These are phyloP conservation scores for Aspergillus cavernicola DNA, from an alignment of 495 filamentous ascomycete species.

Conservation along the genomic window DNA sequence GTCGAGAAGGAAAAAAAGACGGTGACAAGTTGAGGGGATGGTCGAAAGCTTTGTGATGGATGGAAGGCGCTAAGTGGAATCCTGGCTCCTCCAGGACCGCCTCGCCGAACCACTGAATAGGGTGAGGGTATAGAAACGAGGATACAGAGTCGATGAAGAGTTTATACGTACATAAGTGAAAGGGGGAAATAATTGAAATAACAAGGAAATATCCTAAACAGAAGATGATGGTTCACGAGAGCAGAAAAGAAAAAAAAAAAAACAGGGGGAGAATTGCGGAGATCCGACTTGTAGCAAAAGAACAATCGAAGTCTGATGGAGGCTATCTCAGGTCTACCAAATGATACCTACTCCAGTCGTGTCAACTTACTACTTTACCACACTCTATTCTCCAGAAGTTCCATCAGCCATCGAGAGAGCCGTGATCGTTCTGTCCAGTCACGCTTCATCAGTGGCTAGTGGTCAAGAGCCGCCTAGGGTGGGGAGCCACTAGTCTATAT, in stretches of 20 bases:
- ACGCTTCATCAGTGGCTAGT: background rate
- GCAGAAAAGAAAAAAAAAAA: slow-evolving; percentile 18
- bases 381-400: background rate
- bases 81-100: slow-evolving; percentile 14
- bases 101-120: slow-evolving; percentile 11
- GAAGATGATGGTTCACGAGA: background rate
- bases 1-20: slow-evolving; percentile 16
- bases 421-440: slow-evolving; percentile 1
- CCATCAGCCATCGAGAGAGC: background rate
- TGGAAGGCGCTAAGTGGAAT: slow-evolving; percentile 22
- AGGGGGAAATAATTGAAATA: too few relatives aligned
- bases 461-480: slow-evolving; percentile 38
- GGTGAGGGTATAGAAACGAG: slow-evolving; percentile 11
- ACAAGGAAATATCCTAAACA: too few relatives aligned
- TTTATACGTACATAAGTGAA: too few relatives aligned
- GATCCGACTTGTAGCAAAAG: slow-evolving; percentile 3
- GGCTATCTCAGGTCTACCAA: background rate
- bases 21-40: slow-evolving; percentile 26
- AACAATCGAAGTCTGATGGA: background rate
- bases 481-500: slow-evolving; percentile 29
- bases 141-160: slow-evolving; percentile 14
- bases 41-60: slow-evolving; percentile 23
- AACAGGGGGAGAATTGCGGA: slow-evolving; percentile 12
- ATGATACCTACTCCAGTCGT: too few relatives aligned
- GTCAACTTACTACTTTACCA: too few relatives aligned